Percentiles rank a stretch among this genome's conserved stretches.
phyloP scores from a whole-genome alignment of 352 stramenopile species.

The Elongisporangium anandrum region DNA sequence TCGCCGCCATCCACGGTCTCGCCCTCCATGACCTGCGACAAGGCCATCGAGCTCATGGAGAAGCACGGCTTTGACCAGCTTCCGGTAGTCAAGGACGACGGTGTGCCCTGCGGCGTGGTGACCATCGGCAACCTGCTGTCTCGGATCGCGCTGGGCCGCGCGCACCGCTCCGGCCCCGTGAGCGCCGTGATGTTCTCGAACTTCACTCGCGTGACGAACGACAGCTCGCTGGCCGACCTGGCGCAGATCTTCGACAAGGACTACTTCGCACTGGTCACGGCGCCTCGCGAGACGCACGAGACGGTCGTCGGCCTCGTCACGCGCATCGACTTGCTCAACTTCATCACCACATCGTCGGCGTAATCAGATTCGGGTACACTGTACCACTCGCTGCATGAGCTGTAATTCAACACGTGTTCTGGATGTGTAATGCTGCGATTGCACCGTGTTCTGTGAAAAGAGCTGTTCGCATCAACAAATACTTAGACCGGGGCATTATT shows the following conservation, averaged over 20 bases:
- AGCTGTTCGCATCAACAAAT: not conserved
- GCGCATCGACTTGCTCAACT: constrained; percentile 95
- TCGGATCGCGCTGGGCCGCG: constrained; percentile 83
- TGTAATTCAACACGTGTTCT: not conserved
- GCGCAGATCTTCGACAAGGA: constrained; percentile 95
- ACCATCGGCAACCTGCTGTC: constrained; percentile 95
- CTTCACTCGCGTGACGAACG: constrained; percentile 90
- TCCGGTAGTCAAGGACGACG: constrained; percentile 65
- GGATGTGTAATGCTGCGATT: not conserved
- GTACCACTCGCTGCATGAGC: not conserved
- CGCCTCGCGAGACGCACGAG: constrained; percentile 54
- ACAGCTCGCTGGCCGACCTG: constrained; percentile 86
- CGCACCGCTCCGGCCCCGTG: constrained; percentile 80
- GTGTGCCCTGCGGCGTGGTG: constrained; percentile 89
- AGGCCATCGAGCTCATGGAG: constrained; percentile 92
- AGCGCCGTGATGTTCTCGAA: constrained; percentile 91
- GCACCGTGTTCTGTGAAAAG: not conserved
- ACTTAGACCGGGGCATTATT: not conserved
- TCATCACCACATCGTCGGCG: constrained; percentile 60
- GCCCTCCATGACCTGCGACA: constrained; percentile 80
- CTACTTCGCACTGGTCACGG: constrained; percentile 91
- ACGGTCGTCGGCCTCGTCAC: constrained; percentile 92
- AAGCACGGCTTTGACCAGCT: constrained; percentile 85
- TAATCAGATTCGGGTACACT: not conserved
- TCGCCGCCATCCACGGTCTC: constrained; percentile 85